phyloP scores from a whole-genome alignment of 352 stramenopile genomes.

The Phytophthora idaei region DNA sequence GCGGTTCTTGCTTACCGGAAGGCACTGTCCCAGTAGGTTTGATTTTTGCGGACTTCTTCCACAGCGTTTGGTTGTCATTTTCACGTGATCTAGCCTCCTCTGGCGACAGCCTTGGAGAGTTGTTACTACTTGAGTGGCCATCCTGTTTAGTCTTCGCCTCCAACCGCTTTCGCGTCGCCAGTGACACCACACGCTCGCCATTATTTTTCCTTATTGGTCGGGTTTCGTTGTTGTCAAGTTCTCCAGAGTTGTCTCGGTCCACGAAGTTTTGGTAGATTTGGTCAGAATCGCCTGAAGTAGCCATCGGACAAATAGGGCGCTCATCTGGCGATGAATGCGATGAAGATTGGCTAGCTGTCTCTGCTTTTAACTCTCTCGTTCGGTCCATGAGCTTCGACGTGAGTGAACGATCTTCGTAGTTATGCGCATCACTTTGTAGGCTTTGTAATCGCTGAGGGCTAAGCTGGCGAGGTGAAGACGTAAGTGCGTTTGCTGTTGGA shows the following conservation, averaged over 20 bases:
- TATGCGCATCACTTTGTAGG: slow-evolving; percentile 39
- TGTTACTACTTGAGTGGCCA: not conserved
- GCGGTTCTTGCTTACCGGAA: slow-evolving; percentile 59
- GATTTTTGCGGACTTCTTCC: slow-evolving; percentile 23
- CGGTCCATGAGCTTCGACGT: slow-evolving; percentile 40
- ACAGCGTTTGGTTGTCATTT: not conserved
- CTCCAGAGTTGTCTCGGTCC: slow-evolving; percentile 1
- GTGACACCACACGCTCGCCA: slow-evolving; percentile 4
- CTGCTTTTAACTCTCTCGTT: slow-evolving; percentile 17
- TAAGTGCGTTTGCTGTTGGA: slow-evolving; percentile 7
- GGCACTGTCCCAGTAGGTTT: not conserved
- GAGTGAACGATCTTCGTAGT: slow-evolving; percentile 41
- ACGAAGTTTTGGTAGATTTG: slow-evolving; percentile 10
- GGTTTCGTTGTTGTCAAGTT: slow-evolving; percentile 35
- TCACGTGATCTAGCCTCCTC: not conserved
- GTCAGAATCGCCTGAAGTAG: slow-evolving; percentile 7
- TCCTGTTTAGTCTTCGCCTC: slow-evolving; percentile 68
- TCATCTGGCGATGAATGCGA: slow-evolving; percentile 34
- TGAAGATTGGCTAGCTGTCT: not conserved
- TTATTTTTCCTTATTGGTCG: slow-evolving; percentile 17
- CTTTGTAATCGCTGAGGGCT: slow-evolving; percentile 57
- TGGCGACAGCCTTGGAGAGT: not conserved
- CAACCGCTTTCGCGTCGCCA: slow-evolving; percentile 56
- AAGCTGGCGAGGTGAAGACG: slow-evolving; percentile 10
- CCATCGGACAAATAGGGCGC: slow-evolving; percentile 47